phyloP scores from a whole-genome alignment of 2,329 filamentous ascomycete species.

The Beauveria scarabaeidicola region DNA sequence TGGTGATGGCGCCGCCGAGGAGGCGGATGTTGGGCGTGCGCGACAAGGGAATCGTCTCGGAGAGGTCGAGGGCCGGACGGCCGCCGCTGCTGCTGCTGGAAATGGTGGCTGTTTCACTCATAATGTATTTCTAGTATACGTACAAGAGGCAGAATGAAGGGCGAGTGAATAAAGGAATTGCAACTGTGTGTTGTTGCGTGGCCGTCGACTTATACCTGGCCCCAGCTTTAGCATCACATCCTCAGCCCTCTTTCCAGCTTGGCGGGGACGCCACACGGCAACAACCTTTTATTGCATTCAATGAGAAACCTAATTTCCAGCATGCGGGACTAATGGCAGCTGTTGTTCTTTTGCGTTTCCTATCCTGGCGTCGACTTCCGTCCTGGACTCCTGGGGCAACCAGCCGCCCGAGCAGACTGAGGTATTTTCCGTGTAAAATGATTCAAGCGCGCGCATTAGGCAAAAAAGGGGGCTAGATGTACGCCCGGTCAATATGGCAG shows the following conservation, averaged over 20 bases:
- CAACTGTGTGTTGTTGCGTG: no score
- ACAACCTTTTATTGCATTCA: no score
- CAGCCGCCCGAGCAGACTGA: neutral
- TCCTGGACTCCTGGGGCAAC: no score
- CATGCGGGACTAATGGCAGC: neutral
- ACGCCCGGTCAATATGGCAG: neutral
- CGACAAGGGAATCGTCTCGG: neutral
- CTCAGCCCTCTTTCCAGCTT: no score
- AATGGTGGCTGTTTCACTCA: slow-evolving; percentile 7
- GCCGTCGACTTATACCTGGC: no score
- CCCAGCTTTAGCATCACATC: no score
- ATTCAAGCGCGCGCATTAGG: neutral
- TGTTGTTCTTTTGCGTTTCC: neutral
- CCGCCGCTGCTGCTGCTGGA: neutral
- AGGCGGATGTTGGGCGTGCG: neutral
- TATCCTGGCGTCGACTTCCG: neutral
- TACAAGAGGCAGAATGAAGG: neutral
- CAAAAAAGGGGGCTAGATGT: neutral
- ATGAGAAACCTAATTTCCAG: neutral
- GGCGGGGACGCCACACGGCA: no score
- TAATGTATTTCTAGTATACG: neutral
- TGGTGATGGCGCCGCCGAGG: neutral
- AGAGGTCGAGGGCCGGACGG: neutral
- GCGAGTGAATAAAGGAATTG: neutral
- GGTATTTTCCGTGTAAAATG: neutral